Conservation (phyloP, 2,329 filamentous ascomycete species). For the Paecilomyces sp. region DNA sequence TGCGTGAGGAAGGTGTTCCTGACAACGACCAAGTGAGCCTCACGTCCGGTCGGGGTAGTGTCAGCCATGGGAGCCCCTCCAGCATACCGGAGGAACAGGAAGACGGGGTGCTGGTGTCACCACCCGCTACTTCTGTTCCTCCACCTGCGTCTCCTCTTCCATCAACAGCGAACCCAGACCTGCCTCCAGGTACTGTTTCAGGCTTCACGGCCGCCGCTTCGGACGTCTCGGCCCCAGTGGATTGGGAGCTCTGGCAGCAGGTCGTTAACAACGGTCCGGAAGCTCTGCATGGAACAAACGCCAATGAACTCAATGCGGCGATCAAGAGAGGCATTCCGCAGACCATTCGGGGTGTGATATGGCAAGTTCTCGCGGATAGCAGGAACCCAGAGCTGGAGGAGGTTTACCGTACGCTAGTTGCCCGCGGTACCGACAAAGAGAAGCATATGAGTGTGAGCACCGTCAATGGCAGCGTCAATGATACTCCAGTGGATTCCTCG, state of each 20-base stretch:
- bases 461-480: conserved; percentile 48
- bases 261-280: conserved; percentile 92
- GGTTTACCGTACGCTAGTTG: conserved; percentile 76
- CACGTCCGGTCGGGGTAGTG: conserved; percentile 35
- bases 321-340: conserved; percentile 91
- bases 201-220: conserved; percentile 65
- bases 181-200: conserved; percentile 79
- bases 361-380: conserved; percentile 94
- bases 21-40: conserved; percentile 50
- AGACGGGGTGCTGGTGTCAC: conserved; percentile 22
- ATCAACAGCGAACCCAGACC: conserved; percentile 57
- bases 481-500: conserved; percentile 64
- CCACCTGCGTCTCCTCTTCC: conserved; percentile 34
- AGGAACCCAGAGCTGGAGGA: conserved; percentile 85
- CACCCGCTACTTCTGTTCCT: conserved; percentile 13
- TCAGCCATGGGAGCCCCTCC: conserved; percentile 40
- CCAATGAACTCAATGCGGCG: conserved; percentile 81
- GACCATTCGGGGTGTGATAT: conserved; percentile 94
- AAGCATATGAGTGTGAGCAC: conserved; percentile 46
- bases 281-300: conserved; percentile 77
- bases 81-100: conserved; percentile 43
- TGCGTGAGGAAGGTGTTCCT: conserved; percentile 63
- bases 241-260: conserved; percentile 97
- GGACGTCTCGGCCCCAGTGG: conserved; percentile 65
- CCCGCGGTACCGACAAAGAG: conserved; percentile 74